Evolutionary conservation across 2,329 filamentous ascomycete genomes (phyloP).

Genomic region (Sporothrix dimorphospora): DNA sequence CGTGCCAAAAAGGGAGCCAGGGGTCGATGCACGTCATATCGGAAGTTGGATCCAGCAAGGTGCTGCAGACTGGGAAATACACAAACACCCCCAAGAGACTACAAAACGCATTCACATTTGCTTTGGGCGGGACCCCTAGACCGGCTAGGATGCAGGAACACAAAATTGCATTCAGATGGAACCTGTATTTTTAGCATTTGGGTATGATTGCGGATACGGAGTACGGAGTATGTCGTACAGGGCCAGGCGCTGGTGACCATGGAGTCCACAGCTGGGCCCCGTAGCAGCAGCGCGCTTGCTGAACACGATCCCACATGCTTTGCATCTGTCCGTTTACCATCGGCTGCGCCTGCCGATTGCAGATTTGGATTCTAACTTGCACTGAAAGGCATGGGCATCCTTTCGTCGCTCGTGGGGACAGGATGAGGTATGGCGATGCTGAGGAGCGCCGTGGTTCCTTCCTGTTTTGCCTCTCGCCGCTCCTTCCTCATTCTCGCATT

Average conservation of each 20-base stretch:
- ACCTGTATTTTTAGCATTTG: background rate
- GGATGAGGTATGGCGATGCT: background rate
- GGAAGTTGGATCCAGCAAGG: background rate
- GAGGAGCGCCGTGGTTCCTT: background rate
- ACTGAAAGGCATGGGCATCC: background rate
- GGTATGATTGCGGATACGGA: background rate
- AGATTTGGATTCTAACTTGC: background rate
- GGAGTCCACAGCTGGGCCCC: background rate
- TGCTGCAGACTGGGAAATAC: background rate
- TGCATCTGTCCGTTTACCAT: background rate
- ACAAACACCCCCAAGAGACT: background rate
- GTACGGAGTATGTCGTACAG: too few species aligned
- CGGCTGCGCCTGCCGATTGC: background rate
- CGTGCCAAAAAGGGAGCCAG: background rate
- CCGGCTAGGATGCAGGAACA: background rate
- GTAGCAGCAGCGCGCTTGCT: background rate
- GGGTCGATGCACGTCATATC: slow-evolving; percentile 4
- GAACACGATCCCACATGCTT: background rate
- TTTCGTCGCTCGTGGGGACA: background rate
- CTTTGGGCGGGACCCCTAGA: background rate
- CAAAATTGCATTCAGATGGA: background rate
- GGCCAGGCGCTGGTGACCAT: background rate
- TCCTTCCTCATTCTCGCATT: background rate
- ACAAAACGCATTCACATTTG: background rate
- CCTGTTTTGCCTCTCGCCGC: background rate